These are phyloP conservation scores for Lipomyces sp. DNA, from an alignment of 805 yeast species.

Conservation along the genomic window DNA sequence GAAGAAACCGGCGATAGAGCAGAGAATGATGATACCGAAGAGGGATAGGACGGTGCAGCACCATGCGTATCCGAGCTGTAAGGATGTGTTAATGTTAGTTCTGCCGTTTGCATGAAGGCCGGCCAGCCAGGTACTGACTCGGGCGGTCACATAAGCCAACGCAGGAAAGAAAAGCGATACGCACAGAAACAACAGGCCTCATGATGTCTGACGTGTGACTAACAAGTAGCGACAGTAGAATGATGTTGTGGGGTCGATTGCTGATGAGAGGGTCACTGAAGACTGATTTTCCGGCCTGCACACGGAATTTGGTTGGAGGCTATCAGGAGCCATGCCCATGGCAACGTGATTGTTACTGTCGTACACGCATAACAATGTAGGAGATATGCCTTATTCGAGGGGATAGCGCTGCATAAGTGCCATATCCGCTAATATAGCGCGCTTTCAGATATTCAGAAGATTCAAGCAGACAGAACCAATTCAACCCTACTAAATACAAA, in stretches of 20 bases:
- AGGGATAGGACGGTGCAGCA: slow-evolving; percentile 92
- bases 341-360: neutral
- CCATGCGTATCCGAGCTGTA: slow-evolving; percentile 63
- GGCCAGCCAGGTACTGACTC: neutral
- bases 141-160: neutral
- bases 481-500: too few species aligned
- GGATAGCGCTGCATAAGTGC: too few species aligned
- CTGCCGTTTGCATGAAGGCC: neutral
- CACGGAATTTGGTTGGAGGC: neutral
- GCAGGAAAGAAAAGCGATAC: slow-evolving; percentile 1
- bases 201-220: slow-evolving; percentile 12
- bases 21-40: slow-evolving; percentile 85
- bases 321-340: neutral
- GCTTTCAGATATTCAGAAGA: too few species aligned
- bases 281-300: neutral
- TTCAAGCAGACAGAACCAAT: too few species aligned
- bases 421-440: too few species aligned
- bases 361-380: neutral
- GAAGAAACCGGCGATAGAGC: slow-evolving; percentile 84
- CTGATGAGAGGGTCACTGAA: neutral
- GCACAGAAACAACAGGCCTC: slow-evolving; percentile 38
- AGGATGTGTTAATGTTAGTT: neutral
- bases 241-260: neutral
- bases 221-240: slow-evolving; percentile 2
- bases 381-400: neutral